Evolutionary conservation across 2,329 filamentous ascomycete genomes (phyloP), one percentile per base, ranked within the genome.

Genomic region (Fusarium setosum): DNA sequence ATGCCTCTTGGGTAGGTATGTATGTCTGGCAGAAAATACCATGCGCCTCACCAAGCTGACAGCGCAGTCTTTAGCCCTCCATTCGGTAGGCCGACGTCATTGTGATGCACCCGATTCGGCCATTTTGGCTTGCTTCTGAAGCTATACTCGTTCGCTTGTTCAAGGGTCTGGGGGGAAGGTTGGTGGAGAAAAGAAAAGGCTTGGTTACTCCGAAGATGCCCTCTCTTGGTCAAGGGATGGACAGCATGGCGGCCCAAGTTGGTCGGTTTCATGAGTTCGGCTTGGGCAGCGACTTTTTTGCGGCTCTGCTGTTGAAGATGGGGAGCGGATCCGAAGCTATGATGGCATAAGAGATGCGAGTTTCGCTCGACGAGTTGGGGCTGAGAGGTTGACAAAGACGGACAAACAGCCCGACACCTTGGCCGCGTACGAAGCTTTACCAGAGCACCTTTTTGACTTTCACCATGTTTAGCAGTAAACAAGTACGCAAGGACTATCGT

Each of bases 221-320:
- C 29, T 40, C 23, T 23, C 24, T 42, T 29, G 48, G 53, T 50
- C 29, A 15, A 5, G n/a, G 21, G 49, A 57, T 47, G 57, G 63
- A 67, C 64, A 55, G 56, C 57, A 67, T 71, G 58, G 59, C 58
- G 47, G 69, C 69, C 67, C 62, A 65, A 73, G 45, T 60, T 66
- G 47, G 61, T 59, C 52, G 65, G 56, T 32, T 44, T 59, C 44
- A 35, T 18, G 52, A 47, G 44, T 34, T 53, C 47, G 54, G 42
- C 42, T 74, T 70, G 69, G 73, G 72, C 71, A 71, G 59, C 67
- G 52, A 73, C 6, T 21, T 12, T 29, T 12, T 49, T 65, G 69
- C 34, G 68, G 69, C 69, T 72, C 69, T 71, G 58, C 59, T 29
- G 17, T 13, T 35, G 20, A 18, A 35, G 5, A 15, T 40, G 5